Evolutionary conservation across 2,329 filamentous ascomycete genomes (phyloP).

Genomic region (Aspergillus neoniger): DNA sequence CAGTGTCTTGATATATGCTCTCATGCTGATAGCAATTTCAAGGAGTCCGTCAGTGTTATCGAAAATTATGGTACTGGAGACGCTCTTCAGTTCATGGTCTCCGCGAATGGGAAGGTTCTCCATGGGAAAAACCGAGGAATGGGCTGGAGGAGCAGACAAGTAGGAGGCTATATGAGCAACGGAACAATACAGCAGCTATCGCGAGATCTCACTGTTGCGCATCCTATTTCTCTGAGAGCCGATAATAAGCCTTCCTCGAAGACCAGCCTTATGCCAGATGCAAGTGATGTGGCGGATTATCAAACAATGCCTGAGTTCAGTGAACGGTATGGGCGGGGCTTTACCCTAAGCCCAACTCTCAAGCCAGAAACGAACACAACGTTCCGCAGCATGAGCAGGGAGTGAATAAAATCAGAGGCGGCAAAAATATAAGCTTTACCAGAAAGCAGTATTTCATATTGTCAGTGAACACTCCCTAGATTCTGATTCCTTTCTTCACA

Average conservation of each 20-base stretch:
- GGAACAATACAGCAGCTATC: conserved; percentile 1
- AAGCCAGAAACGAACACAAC: neutral
- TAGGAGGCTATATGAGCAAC: conserved; percentile 5
- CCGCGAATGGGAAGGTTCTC: conserved; percentile 25
- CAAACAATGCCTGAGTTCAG: neutral
- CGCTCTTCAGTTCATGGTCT: conserved; percentile 42
- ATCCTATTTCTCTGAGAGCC: neutral
- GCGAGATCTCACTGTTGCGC: neutral
- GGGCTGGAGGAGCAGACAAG: conserved; percentile 4
- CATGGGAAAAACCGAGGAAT: conserved; percentile 1
- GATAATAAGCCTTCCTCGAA: neutral
- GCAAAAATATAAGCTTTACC: too few relatives aligned
- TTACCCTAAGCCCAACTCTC: neutral
- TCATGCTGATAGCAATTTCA: conserved; percentile 29
- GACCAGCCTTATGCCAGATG: neutral
- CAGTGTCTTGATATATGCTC: conserved; percentile 39
- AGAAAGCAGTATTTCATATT: too few relatives aligned
- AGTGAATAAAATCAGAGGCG: neutral
- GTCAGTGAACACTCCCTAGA: too few relatives aligned
- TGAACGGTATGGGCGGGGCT: neutral
- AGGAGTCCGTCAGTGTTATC: conserved; percentile 35
- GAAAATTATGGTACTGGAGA: conserved; percentile 41
- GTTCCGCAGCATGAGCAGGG: neutral
- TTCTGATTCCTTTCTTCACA: too few relatives aligned
- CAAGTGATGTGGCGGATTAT: neutral